These are phyloP conservation scores for Trametes punicea DNA, from an alignment of 768 basidiomycete species.

Conservation along the genomic window DNA sequence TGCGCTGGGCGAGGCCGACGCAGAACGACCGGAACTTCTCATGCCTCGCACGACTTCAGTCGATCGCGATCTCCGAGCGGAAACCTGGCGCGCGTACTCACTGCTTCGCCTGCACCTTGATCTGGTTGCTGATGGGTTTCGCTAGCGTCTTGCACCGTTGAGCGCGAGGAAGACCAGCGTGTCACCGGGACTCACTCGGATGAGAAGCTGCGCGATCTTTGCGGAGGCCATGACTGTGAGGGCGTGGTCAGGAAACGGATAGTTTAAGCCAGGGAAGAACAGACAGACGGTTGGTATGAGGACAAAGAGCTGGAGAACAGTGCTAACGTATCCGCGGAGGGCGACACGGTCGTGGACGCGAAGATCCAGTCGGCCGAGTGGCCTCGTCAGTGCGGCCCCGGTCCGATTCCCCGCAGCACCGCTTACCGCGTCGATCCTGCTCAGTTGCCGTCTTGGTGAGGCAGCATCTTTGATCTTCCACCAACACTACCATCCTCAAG, in stretches of 20 bases:
- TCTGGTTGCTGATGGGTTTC: constrained; percentile 69
- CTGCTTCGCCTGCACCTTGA: constrained; percentile 74
- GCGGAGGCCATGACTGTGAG: constrained; percentile 57
- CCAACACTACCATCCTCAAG: neutral
- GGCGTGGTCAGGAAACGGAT: neutral
- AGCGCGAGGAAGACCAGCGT: constrained; percentile 1
- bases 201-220: constrained; percentile 71
- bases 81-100: too few relatives aligned
- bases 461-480: neutral
- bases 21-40: constrained; percentile 69
- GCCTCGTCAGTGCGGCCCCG: constrained; percentile 8
- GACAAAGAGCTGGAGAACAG: neutral
- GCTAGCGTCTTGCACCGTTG: constrained; percentile 61
- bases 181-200: constrained; percentile 50
- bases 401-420: neutral
- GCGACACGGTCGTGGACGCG: neutral
- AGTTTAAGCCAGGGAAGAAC: neutral
- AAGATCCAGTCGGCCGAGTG: constrained; percentile 2
- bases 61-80: neutral
- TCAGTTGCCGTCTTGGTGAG: neutral
- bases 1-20: constrained; percentile 67
- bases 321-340: neutral
- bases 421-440: neutral
- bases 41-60: constrained; percentile 44
- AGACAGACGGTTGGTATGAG: neutral